Evolutionary conservation across 208 protist species (phyloP), one percentile per base, ranked within the genome.

Genomic region (Angomonas ambiguus): DNA sequence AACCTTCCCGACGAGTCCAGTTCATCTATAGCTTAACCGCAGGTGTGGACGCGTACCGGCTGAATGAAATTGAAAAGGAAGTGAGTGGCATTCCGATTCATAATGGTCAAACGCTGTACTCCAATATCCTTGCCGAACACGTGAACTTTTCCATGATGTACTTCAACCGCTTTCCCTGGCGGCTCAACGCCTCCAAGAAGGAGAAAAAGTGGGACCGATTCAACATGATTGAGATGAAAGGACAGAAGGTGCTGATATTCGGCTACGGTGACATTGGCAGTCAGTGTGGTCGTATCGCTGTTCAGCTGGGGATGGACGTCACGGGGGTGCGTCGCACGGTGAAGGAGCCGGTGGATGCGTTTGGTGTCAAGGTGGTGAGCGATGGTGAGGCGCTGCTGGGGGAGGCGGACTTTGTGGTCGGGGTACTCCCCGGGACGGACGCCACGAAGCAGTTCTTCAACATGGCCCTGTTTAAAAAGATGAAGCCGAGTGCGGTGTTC

Each of bases 251-350:
- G 10, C 83, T 82, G 10, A 80, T 96, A 41, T 67, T 94, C 58
- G 91, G 91, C 62, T 96, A 93, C 76, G 87, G 91, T 58, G 71
- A 86, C 69, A 94, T 96, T 66, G 87, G 85, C 13, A 69, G 80
- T 61, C 71, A 74, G 25, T 82, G 71, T 20, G 86, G 72, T 30
- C 64, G 76, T 63, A 65, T 75, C 22, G 70, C 74, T 10, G 71
- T 45, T 1, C 67, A 63, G 10, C 59, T 96, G 24, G 87, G 84
- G 18, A 91, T 96, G 87, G 24, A 93, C 28, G 85, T 87, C 51
- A 87, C 81, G 1, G 88, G 85, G 45, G 81, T 89, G 28, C 78
- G 79, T 45, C 85, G 79, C 72, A 81, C 64, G 45, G 75, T 61
- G 8, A 66, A 67, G 3, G 35, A 65, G 11, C 62, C n/a, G 20